Evolutionary conservation across 805 yeast genomes (phyloP), one percentile per base, ranked within the genome.

Genomic region (Brettanomyces anomalus): DNA sequence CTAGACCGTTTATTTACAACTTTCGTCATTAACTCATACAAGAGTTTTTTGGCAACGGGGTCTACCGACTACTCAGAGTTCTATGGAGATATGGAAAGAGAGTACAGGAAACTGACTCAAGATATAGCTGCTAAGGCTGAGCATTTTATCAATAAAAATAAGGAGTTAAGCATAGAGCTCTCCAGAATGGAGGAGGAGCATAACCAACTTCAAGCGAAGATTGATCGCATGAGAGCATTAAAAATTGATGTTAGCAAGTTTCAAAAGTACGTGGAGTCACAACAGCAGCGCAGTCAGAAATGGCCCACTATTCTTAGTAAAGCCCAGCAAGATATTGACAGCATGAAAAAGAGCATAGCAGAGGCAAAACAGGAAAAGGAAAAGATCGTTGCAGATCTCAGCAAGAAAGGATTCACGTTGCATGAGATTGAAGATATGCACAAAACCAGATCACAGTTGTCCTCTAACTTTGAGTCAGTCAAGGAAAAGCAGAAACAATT

Each of bases 201-300:
- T 39, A 69, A 71, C 19, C 62, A 67, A 16, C 63, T 79, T 31
- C 72, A 71, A 39, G 64, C 71, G 18, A 74, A 81, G 19, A 71
- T 72, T 44, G 75, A 73, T 53, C 79, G 81, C 55, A 61, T 77
- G 4, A 68, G 67, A 46, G 84, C 86, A 1, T 64, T 87, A 43
- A 83, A 81, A 49, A 75, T 76, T 47, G 96, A 87, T 58, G 67
- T 82, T 36, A 65, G 66, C 36, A 82, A 83, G 58, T 83, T 85
- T 53, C 72, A 75, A 51, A 81, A 78, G n/a, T 85, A 82, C 55
- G 77, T 84, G 42, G 76, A 76, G 36, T 69, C 76, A 6, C 79
- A 84, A 76, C 75, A 78, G 50, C 65, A 66, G n/a, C 69, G 85
- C 46, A 81, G 79, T 49, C 50, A 58, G 13, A 79, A 77, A 55